Evolutionary conservation across 805 yeast species (phyloP), one percentile per base, ranked within the genome.

Genomic region (Wickerhamiella sorbophila): DNA sequence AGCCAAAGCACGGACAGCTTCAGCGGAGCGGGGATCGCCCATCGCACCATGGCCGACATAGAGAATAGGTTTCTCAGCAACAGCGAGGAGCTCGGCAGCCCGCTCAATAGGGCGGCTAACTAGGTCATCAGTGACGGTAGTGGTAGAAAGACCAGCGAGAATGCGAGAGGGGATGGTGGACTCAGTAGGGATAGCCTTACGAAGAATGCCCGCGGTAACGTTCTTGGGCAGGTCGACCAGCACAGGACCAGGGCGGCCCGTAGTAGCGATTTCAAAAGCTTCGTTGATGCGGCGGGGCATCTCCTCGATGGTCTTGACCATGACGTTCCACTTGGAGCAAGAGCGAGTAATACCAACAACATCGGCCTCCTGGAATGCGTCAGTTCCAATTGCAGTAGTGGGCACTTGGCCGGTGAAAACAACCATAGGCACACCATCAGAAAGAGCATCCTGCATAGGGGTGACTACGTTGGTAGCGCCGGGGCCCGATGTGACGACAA

Each of bases 321-420:
- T 91, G 32, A 87, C 96, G 59, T 93, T 91, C 98, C 98, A 91
- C 64, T 91, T 91, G 47, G 98, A 86, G 70, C 98, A 91, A 5
- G 95, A 78, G 60, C 98, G 75, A 4, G 97, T 84, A 56, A 91
- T 91, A 54, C 97, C 98, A 37, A 91, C 75, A 41, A 88, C 93
- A 59, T 91, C 98, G 39, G 98, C 98, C 68, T 91, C 98, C 70
- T 91, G 98, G 79, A 91, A 91, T 21, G 97, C 94, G 62, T 91
- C 98, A 12, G 97, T 88, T 57, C 98, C 98, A 54, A 91, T 91
- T 35, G 95, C 87, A 42, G 79, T 65, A 29, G 98, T 91, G 44
- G 95, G 83, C 31, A 91, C 98, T 72, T 91, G 98, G 45, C 98
- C 98, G 3, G 95, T 75, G 65, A 91, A 91, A 16, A 88, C 97